Evolutionary conservation across 257 asterid genomes (phyloP).

Genomic region (Nicotiana noctiflora): DNA sequence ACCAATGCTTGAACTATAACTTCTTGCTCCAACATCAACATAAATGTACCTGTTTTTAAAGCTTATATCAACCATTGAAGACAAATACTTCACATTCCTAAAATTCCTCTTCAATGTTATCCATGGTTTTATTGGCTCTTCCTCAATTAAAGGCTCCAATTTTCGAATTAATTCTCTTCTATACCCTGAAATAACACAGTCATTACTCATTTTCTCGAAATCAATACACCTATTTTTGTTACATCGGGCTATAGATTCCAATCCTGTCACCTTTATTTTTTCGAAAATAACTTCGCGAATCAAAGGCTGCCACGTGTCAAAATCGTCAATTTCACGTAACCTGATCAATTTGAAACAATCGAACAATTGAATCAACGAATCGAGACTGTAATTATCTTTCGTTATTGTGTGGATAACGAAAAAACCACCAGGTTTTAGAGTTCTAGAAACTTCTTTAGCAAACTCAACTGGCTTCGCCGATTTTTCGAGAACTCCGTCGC

Average conservation of each 20-base stretch:
- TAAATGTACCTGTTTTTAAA: constrained; percentile 46
- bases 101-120: constrained; percentile 33
- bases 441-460: constrained; percentile 43
- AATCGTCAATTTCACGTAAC: constrained; percentile 31
- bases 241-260: not conserved
- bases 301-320: constrained; percentile 16
- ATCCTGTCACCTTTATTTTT: constrained; percentile 16
- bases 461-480: constrained; percentile 28
- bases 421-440: constrained; percentile 44
- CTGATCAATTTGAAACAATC: constrained; percentile 27
- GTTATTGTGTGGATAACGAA: constrained; percentile 41
- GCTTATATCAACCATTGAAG: constrained; percentile 49
- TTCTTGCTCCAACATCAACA: constrained; percentile 57
- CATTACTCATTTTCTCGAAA: not conserved
- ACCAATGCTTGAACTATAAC: constrained; percentile 54
- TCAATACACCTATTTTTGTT: not conserved
- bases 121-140: constrained; percentile 47
- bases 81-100: constrained; percentile 39
- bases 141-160: constrained; percentile 31
- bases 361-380: constrained; percentile 39
- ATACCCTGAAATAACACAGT: constrained; percentile 23
- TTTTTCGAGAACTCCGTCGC: constrained; percentile 30
- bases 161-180: constrained; percentile 27
- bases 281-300: constrained; percentile 36
- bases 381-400: constrained; percentile 43